Evolutionary conservation across 805 yeast genomes (phyloP), one percentile per base, ranked within the genome.

Genomic region (Metschnikowia cubensis): DNA sequence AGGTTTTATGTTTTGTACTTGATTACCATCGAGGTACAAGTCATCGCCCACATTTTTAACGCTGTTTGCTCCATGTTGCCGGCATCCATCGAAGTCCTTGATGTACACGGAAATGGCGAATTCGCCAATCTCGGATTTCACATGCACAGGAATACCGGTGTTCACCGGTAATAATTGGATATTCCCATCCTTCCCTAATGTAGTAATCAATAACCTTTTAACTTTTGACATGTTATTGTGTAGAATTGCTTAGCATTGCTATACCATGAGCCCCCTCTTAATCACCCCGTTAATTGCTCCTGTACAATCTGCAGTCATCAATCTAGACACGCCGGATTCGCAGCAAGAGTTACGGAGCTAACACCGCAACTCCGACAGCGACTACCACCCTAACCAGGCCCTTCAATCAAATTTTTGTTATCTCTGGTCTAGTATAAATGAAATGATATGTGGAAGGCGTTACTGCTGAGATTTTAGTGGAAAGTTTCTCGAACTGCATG

Each of bases 21-120:
- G 22, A 3, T 53, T 56, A 0, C 61, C 65, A 56, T 68, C 58
- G 15, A 72, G 59, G 38, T 50, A 65, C 10, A 50, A 57, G 4
- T 50, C 35, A 45, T 68, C 74, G 6, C 63, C 62, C 3, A 64
- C 45, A 44, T 70, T 63, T 48, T 61, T 67, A 15, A 62, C 59
- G 56, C 76, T 67, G 51, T 69, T 67, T 20, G 55, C 49, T 15
- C 53, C 48, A 53, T 76, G 80, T 14, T 63, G 59, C 18, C 56
- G 50, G 13, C 78, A 63, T 1, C 82, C 82, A 48, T 72, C 71
- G 55, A 75, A 81, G 57, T 76, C 71, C 55, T 70, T 71, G 45
- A 81, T 74, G 34, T 75, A 69, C 13, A 81, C 72, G 2, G 63
- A 44, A 10, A 80, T 57, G 43, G 65, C 63, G 40, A 76, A 71